Evolutionary conservation across 768 basidiomycete species (phyloP).

Genomic region (Trametes villosa): DNA sequence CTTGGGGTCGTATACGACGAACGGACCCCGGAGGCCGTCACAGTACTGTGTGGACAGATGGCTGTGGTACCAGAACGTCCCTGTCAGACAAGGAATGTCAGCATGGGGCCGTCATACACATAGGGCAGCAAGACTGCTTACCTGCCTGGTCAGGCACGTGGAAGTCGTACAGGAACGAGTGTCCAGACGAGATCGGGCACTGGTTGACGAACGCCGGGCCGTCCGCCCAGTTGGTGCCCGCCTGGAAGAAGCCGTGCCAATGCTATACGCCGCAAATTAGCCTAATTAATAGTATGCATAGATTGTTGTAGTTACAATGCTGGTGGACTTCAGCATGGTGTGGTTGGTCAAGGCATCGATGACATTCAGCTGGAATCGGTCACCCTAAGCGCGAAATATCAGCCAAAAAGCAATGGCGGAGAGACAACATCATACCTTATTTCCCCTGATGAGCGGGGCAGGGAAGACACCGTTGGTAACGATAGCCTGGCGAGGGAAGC

Average conservation of each 20-base stretch:
- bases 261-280: slow-evolving; percentile 7
- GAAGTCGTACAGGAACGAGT: slow-evolving; percentile 45
- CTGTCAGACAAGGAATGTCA: background rate
- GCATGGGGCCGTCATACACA: background rate
- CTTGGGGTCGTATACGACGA: slow-evolving; percentile 30
- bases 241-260: slow-evolving; percentile 53
- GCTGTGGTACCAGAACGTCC: slow-evolving; percentile 42
- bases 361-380: slow-evolving; percentile 18
- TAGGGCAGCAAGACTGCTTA: background rate
- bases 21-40: slow-evolving; percentile 41
- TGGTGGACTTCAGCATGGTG: slow-evolving; percentile 8
- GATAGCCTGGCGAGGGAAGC: slow-evolving; percentile 13
- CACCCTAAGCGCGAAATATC: slow-evolving; percentile 27
- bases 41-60: slow-evolving; percentile 42
- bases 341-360: slow-evolving; percentile 16
- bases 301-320: slow-evolving; percentile 1
- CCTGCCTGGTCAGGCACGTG: slow-evolving; percentile 29
- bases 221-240: slow-evolving; percentile 46
- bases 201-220: slow-evolving; percentile 49
- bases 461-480: slow-evolving; percentile 16
- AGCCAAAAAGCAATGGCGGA: background rate
- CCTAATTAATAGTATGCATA: background rate
- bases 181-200: slow-evolving; percentile 36
- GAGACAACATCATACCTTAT: slow-evolving; percentile 5
- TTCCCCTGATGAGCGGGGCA: slow-evolving; percentile 18